Conservation (phyloP, 805 yeast species). For the Pichia phayaonensis region DNA sequence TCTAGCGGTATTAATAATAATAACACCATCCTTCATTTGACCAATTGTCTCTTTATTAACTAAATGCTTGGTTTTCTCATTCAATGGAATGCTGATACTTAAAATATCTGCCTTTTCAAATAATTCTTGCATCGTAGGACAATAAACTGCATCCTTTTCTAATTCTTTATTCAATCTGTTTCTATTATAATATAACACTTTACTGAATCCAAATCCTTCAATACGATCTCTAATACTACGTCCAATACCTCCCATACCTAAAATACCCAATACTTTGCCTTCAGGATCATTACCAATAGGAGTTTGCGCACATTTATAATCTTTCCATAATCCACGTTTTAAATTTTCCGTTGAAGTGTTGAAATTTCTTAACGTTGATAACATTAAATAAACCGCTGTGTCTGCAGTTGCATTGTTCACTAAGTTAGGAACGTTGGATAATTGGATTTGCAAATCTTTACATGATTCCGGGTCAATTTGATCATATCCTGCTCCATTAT, state of each 20-base stretch:
- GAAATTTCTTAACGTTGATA: conserved; percentile 52
- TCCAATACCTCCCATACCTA: conserved; percentile 90
- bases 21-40: conserved; percentile 73
- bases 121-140: conserved; percentile 55
- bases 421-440: conserved; percentile 46
- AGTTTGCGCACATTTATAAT: conserved; percentile 41
- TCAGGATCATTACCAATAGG: conserved; percentile 68
- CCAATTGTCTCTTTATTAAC: conserved; percentile 52
- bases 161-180: conserved; percentile 47
- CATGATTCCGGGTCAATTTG: conserved; percentile 38
- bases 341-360: conserved; percentile 49
- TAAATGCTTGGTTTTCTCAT: conserved; percentile 60
- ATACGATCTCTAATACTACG: conserved; percentile 67
- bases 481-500: conserved; percentile 56
- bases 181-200: conserved; percentile 69
- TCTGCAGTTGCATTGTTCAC: conserved; percentile 54
- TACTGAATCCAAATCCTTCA: conserved; percentile 67
- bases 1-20: conserved; percentile 78
- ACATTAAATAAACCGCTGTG: conserved; percentile 41
- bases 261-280: conserved; percentile 68
- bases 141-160: conserved; percentile 67
- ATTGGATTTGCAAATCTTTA: conserved; percentile 34
- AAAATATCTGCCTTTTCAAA: conserved; percentile 58
- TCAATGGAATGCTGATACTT: conserved; percentile 72
- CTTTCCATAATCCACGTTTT: conserved; percentile 56